phyloP scores from a whole-genome alignment of 106 monocot genomes.

The Iris macrosiphon region DNA sequence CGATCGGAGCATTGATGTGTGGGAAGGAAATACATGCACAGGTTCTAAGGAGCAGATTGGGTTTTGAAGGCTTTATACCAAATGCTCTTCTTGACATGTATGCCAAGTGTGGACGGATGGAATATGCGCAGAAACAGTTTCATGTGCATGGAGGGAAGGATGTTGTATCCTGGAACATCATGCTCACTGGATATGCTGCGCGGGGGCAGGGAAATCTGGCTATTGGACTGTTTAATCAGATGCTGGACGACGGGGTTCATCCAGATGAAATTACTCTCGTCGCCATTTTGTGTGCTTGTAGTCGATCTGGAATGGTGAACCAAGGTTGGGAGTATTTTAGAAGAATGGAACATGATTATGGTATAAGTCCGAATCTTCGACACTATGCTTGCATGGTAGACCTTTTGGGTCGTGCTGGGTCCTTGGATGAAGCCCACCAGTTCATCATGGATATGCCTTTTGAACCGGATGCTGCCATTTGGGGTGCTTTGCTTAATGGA shows the following conservation, averaged over 20 bases:
- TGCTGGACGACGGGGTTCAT: slow-evolving; percentile 34
- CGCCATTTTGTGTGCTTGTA: slow-evolving; percentile 64
- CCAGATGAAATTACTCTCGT: slow-evolving; percentile 85
- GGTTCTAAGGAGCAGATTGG: slow-evolving; percentile 39
- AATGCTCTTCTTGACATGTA: slow-evolving; percentile 78
- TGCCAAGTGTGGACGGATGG: slow-evolving; percentile 71
- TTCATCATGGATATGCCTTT: slow-evolving; percentile 73
- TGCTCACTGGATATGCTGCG: slow-evolving; percentile 60
- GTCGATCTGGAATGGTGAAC: slow-evolving; percentile 48
- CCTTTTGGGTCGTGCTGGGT: slow-evolving; percentile 63
- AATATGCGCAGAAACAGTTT: slow-evolving; percentile 55
- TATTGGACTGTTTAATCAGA: slow-evolving; percentile 39
- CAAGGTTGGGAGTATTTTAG: slow-evolving; percentile 55
- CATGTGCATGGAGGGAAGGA: slow-evolving; percentile 38
- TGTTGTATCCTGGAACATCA: slow-evolving; percentile 78
- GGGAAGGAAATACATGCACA: slow-evolving; percentile 88
- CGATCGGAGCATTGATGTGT: slow-evolving; percentile 58
- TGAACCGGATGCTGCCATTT: slow-evolving; percentile 65
- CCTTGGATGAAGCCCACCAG: slow-evolving; percentile 49
- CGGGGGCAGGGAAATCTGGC: slow-evolving; percentile 48
- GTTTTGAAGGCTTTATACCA: slow-evolving; percentile 44
- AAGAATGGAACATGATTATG: slow-evolving; percentile 34
- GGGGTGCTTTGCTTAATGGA: slow-evolving; percentile 85
- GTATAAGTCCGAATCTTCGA: slow-evolving; percentile 48
- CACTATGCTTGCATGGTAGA: slow-evolving; percentile 96